Percentiles rank a stretch among this genome's conserved stretches.
These are phyloP conservation scores for Sclerotinia spermophila DNA, from an alignment of 2,329 filamentous ascomycete genomes.

Conservation along the genomic window DNA sequence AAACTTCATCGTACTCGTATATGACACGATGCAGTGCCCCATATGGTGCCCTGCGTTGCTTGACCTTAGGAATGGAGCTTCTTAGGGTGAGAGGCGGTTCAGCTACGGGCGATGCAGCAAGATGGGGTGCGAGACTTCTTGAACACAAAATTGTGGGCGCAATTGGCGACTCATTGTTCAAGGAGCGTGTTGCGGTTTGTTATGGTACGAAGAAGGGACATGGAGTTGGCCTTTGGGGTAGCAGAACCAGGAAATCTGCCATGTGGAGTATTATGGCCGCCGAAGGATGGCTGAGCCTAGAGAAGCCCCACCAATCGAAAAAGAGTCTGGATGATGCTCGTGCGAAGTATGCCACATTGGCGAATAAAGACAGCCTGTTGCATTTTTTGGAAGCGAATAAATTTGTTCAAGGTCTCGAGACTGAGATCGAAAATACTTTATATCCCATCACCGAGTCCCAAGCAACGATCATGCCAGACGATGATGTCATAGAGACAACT, in stretches of 20 bases:
- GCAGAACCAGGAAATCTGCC: slow-evolving; percentile 76
- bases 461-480: slow-evolving; percentile 15
- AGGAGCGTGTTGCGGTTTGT: slow-evolving; percentile 80
- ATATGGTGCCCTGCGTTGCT: slow-evolving; percentile 74
- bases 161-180: slow-evolving; percentile 76
- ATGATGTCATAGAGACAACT: slow-evolving; percentile 17
- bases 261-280: slow-evolving; percentile 83
- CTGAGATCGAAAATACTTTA: slow-evolving; percentile 34
- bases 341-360: slow-evolving; percentile 50
- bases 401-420: slow-evolving; percentile 51
- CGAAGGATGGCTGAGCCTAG: slow-evolving; percentile 76
- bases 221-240: slow-evolving; percentile 64
- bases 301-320: slow-evolving; percentile 74
- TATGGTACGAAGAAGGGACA: slow-evolving; percentile 71
- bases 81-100: slow-evolving; percentile 75
- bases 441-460: slow-evolving; percentile 32
- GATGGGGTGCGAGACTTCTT: slow-evolving; percentile 77
- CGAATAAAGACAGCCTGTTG: slow-evolving; percentile 49
- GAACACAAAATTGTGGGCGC: slow-evolving; percentile 72
- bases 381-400: slow-evolving; percentile 50
- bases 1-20: slow-evolving; percentile 90
- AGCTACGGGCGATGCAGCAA: slow-evolving; percentile 79
- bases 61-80: slow-evolving; percentile 75
- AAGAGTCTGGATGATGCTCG: slow-evolving; percentile 69
- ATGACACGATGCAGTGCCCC: slow-evolving; percentile 76